Percentiles rank a stretch among this genome's conserved stretches.
Evolutionary conservation across 2,329 filamentous ascomycete species (phyloP).

Genomic region (Colletotrichum liaoningense): DNA sequence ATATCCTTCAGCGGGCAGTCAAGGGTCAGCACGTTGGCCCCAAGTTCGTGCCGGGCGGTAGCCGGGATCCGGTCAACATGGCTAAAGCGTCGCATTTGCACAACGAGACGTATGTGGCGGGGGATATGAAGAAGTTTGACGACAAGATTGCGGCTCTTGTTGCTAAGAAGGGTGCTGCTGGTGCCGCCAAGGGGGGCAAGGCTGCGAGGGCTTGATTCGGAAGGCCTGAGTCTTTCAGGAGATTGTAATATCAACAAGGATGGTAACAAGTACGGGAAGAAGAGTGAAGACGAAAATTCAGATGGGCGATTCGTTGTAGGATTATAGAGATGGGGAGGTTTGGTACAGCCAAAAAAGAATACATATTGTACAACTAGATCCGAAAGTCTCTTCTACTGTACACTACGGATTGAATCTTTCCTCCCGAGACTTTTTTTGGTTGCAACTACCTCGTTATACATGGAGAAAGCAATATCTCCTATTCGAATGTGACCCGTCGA

Average conservation of each 20-base stretch:
- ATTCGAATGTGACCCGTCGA: too few species aligned
- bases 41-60: conserved; percentile 40
- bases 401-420: conserved; percentile 5
- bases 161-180: conserved; percentile 34
- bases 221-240: background rate
- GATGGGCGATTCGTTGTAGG: conserved; percentile 9
- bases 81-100: conserved; percentile 51
- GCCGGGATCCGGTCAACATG: conserved; percentile 45
- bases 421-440: background rate
- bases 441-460: background rate
- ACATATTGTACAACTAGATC: conserved; percentile 29
- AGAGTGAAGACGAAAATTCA: background rate
- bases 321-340: conserved; percentile 8
- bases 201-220: conserved; percentile 38
- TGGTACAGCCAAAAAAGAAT: conserved; percentile 13
- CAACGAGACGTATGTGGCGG: conserved; percentile 48
- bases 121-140: conserved; percentile 51
- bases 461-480: background rate
- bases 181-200: conserved; percentile 28
- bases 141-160: conserved; percentile 49
- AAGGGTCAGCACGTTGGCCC: conserved; percentile 51
- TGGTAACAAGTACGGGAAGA: background rate
- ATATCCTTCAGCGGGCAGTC: conserved; percentile 47
- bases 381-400: conserved; percentile 26
- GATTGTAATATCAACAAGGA: background rate